Percentiles rank a stretch among this genome's conserved stretches.
These are phyloP conservation scores for Suhomyces canberraensis DNA, from an alignment of 805 yeast species.

Conservation along the genomic window DNA sequence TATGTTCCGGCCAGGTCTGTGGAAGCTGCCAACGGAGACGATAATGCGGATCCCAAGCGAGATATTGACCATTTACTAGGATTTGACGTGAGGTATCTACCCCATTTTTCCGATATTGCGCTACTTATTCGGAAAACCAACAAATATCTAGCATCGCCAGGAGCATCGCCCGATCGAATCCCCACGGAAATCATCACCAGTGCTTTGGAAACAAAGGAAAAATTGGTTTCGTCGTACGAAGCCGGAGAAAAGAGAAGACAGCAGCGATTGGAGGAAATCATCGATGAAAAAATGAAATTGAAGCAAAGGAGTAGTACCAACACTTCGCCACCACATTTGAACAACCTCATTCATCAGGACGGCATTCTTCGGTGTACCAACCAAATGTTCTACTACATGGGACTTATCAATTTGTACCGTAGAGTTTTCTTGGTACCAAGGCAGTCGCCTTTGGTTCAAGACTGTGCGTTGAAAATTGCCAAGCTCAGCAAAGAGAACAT, in stretches of 20 bases:
- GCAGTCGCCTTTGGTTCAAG: conserved; percentile 46
- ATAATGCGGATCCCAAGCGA: conserved; percentile 20
- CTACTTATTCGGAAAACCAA: conserved; percentile 30
- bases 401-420: conserved; percentile 54
- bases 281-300: conserved; percentile 8
- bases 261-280: conserved; percentile 18
- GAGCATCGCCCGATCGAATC: conserved; percentile 8
- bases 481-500: conserved; percentile 35
- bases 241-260: conserved; percentile 28
- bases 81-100: conserved; percentile 60
- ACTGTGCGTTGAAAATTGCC: conserved; percentile 41
- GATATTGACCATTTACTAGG: conserved; percentile 65
- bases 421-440: conserved; percentile 50
- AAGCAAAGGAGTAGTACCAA: conserved; percentile 4
- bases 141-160: conserved; percentile 10
- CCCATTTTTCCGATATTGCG: conserved; percentile 51
- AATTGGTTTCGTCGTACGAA: conserved; percentile 16
- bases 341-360: conserved; percentile 27
- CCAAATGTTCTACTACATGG: conserved; percentile 49
- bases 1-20: conserved; percentile 22
- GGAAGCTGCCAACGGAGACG: conserved; percentile 11
- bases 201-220: conserved; percentile 38
- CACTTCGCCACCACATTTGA: conserved; percentile 16
- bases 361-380: conserved; percentile 46
- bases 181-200: conserved; percentile 22